Evolutionary conservation across 441 rosid genomes (phyloP).

Genomic region (Macaranga tanarius): DNA sequence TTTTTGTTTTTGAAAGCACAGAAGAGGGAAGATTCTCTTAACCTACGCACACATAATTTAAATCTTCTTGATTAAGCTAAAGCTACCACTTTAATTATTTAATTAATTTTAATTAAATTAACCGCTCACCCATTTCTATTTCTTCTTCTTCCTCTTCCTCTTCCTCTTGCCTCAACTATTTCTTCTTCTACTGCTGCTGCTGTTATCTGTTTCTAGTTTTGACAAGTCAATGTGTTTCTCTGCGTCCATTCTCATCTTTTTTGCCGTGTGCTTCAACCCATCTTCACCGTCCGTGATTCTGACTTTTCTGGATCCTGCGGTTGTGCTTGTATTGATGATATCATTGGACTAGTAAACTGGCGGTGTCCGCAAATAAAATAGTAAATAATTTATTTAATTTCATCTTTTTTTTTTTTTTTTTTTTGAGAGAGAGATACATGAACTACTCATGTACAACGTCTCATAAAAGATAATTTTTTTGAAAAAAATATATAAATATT

Average conservation of each 20-base stretch:
- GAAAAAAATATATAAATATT: too few species aligned
- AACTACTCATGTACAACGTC: too few species aligned
- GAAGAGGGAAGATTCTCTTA: conserved; percentile 56
- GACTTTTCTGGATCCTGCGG: background rate
- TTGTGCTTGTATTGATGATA: background rate
- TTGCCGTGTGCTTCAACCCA: background rate
- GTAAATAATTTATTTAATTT: too few species aligned
- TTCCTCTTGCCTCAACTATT: too few species aligned
- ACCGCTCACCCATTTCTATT: conserved; percentile 35
- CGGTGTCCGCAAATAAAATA: too few species aligned
- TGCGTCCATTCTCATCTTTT: background rate
- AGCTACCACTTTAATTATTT: conserved; percentile 43
- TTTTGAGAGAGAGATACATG: too few species aligned
- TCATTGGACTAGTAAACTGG: background rate
- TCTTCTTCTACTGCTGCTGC: background rate
- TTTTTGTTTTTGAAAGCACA: background rate
- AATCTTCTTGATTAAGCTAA: conserved; percentile 18
- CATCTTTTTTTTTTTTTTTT: too few species aligned
- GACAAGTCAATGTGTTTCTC: conserved; percentile 7
- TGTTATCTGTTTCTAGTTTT: background rate
- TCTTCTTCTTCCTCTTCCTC: background rate
- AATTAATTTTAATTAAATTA: conserved; percentile 48
- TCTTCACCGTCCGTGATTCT: background rate
- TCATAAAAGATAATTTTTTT: too few species aligned
- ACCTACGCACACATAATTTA: conserved; percentile 47